Evolutionary conservation across 257 asterid genomes (phyloP).

Genomic region (Solanum tarijense): DNA sequence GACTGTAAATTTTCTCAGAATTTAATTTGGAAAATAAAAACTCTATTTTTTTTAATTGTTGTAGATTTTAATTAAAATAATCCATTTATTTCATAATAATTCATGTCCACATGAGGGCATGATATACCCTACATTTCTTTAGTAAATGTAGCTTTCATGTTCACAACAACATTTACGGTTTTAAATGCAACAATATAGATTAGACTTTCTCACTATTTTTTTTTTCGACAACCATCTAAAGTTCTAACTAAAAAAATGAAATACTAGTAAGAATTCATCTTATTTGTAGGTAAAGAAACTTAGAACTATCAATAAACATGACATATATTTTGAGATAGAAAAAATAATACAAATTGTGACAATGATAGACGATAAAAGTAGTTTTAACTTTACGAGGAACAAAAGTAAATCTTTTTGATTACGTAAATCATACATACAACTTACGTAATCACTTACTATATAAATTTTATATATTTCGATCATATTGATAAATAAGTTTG

Average conservation of each 20-base stretch:
- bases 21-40: too few species aligned
- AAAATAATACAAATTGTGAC: too few species aligned
- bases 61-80: neutral
- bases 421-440: neutral
- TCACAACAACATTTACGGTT: neutral
- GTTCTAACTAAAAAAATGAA: neutral
- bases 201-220: neutral
- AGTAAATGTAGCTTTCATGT: neutral
- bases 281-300: neutral
- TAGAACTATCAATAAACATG: too few species aligned
- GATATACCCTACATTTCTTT: neutral
- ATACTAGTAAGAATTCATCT: neutral
- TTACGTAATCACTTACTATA: neutral
- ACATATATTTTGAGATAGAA: too few species aligned
- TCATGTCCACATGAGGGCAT: neutral
- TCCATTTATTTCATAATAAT: neutral
- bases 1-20: fast-evolving
- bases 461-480: neutral
- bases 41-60: too few species aligned
- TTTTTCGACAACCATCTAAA: neutral
- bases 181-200: neutral
- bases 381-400: too few species aligned
- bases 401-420: too few species aligned
- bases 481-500: neutral
- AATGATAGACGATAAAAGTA: too few species aligned